Evolutionary conservation across 2,329 filamentous ascomycete genomes (phyloP).

Genomic region (Leptographium lundbergii): DNA sequence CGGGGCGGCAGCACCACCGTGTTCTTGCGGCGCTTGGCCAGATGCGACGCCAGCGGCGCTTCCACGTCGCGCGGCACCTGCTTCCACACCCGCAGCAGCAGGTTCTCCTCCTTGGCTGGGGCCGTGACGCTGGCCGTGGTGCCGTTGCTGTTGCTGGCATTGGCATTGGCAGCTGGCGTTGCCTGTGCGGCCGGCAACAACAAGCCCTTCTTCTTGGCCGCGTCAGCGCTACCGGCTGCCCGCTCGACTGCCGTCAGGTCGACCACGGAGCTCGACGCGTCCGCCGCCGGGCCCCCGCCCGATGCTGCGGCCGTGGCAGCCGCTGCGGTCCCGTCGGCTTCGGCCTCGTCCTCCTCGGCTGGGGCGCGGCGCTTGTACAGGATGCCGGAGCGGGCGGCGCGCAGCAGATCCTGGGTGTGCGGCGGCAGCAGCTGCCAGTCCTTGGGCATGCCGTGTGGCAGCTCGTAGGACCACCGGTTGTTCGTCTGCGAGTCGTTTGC

Average conservation of each 20-base stretch:
- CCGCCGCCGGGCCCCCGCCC: not conserved
- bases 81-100: constrained; percentile 48
- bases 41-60: constrained; percentile 34
- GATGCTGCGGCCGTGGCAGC: not conserved
- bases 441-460: constrained; percentile 70
- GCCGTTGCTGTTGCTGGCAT: too few relatives aligned
- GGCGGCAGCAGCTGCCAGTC: constrained; percentile 66
- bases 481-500: constrained; percentile 39
- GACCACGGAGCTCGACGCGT: not conserved
- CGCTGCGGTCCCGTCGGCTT: constrained; percentile 24
- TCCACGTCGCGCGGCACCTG: constrained; percentile 48
- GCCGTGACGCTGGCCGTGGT: not conserved
- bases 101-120: constrained; percentile 23
- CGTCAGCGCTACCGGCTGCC: not conserved
- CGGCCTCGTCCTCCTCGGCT: constrained; percentile 44
- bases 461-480: constrained; percentile 61
- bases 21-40: constrained; percentile 50
- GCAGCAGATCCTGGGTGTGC: constrained; percentile 71
- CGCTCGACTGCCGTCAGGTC: not conserved
- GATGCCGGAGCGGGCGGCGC: constrained; percentile 64
- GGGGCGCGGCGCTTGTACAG: constrained; percentile 61
- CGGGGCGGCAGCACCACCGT: constrained; percentile 44
- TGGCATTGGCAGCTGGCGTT: not conserved
- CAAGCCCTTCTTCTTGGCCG: not conserved
- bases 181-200: not conserved